These are phyloP conservation scores for Venturia carpophila DNA, from an alignment of 2,329 filamentous ascomycete genomes.

Conservation along the genomic window DNA sequence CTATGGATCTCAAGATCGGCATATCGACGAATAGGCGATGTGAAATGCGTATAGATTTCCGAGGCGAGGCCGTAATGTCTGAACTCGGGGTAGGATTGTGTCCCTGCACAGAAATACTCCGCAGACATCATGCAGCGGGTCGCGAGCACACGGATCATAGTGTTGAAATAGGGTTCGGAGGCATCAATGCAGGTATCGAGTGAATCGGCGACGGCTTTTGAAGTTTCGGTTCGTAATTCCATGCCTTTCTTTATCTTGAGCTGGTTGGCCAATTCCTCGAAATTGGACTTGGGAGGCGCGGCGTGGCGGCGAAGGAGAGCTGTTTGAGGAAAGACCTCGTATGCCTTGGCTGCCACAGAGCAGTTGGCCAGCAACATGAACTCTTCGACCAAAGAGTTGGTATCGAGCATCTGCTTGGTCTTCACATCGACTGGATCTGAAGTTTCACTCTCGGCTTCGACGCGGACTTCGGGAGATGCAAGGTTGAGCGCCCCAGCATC, in stretches of 20 bases:
- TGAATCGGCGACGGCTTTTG: constrained; percentile 86
- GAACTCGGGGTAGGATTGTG: constrained; percentile 88
- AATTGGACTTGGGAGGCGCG: constrained; percentile 89
- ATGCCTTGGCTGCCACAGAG: constrained; percentile 83
- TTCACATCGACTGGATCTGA: constrained; percentile 95
- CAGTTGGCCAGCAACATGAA: constrained; percentile 99
- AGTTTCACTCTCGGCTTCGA: constrained; percentile 90
- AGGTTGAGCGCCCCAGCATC: constrained; percentile 91
- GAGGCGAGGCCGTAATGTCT: constrained; percentile 93
- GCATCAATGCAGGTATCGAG: constrained; percentile 77
- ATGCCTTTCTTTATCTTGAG: constrained; percentile 78
- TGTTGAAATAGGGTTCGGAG: constrained; percentile 93
- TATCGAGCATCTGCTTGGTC: constrained; percentile 88
- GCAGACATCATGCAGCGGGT: constrained; percentile 99
- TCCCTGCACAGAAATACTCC: constrained; percentile 95
- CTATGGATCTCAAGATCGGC: constrained; percentile 92
- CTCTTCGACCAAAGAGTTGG: constrained; percentile 95
- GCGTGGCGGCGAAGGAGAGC: constrained; percentile 88
- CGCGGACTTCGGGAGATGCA: constrained; percentile 94
- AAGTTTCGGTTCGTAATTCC: constrained; percentile 75
- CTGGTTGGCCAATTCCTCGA: constrained; percentile 87
- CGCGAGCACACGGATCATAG: constrained; percentile 90
- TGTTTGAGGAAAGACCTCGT: constrained; percentile 87
- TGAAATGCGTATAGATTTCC: constrained; percentile 98
- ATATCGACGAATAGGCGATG: constrained; percentile 91